Base-by-base conservation (phyloP, 1,284 basidiomycete species). In the Microbotryomycetes sp. region DNA sequence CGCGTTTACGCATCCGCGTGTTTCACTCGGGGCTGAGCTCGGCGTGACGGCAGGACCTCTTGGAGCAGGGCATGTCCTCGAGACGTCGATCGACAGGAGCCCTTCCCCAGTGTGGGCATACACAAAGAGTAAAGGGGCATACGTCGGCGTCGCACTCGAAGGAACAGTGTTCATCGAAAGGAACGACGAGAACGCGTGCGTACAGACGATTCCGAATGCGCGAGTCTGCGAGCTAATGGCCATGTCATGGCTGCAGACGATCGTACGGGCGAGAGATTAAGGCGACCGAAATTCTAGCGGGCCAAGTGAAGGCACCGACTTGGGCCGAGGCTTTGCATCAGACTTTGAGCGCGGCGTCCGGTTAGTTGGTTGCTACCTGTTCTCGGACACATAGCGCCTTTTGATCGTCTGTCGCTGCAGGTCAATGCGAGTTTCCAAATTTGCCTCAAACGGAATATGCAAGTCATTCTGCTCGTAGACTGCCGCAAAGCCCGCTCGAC, bases 91-190 rank as follows among this genome's bases (percentile, higher is more conserved):
- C 6, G 69, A 75, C 31, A 68, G 64, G 1, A 35, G 11, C 27
- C 7, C n/a, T 51, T 54, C 67, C 52, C 61, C 74, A 2, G 69
- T 73, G 30, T 75, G 74, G 70, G 69, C 70, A 0, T 77, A 77
- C 55, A 59, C 68, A 49, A 76, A 77, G 66, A 71, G 67, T 45
- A 76, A 75, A 59, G 74, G 72, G 4, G 62, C 74, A 54, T 75
- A 76, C 54, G 73, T 66, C 0, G 75, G 73, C 1, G 29, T 75
- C 0, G 72, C 75, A 57, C 60, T 77, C 4, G 74, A 74, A 26
- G 74, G 75, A 0, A 73, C 69, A 11, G 65, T 76, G 31, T 24
- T 67, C 21, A 59, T 58, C 21, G 63, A 65, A 31, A 46, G 66
- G 9, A 56, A 45, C 18, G 63, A 65, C 23, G 66, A 65, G 56